A percentile compares a stretch with the other conserved stretches of the same genome.
These are phyloP conservation scores for Crithidia thermophila DNA, from an alignment of 208 protist species.

Conservation along the genomic window DNA sequence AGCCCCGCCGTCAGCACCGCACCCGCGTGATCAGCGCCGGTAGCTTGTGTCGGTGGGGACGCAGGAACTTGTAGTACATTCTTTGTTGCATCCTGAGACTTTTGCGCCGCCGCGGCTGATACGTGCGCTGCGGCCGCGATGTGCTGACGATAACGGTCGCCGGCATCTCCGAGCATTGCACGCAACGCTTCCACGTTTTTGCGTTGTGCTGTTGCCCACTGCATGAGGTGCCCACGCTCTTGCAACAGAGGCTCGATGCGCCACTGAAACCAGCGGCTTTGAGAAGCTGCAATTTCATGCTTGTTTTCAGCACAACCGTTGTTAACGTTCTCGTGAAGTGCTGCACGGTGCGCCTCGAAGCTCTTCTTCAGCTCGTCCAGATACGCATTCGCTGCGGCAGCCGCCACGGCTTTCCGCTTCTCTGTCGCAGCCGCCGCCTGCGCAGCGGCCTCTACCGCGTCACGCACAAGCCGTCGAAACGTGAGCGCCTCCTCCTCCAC, in stretches of 20 bases:
- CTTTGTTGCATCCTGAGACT: neutral
- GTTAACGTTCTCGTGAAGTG: neutral
- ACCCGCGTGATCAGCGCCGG: neutral
- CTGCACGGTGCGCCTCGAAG: neutral
- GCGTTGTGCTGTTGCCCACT: conserved; percentile 8
- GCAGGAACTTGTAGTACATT: neutral
- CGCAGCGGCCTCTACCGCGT: conserved; percentile 9
- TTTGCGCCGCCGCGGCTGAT: too few relatives aligned
- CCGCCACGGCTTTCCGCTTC: conserved; percentile 2
- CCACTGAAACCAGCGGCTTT: conserved; percentile 7
- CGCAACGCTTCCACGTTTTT: conserved; percentile 2
- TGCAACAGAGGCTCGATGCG: conserved; percentile 1
- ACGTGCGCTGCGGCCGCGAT: neutral
- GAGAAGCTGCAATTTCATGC: neutral
- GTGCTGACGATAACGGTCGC: conserved; percentile 10
- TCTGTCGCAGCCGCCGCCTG: neutral
- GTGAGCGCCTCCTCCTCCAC: conserved; percentile 19
- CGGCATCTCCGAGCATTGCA: conserved; percentile 8
- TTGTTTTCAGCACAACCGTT: neutral
- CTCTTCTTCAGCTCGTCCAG: neutral
- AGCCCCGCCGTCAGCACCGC: conserved; percentile 31
- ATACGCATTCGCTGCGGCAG: neutral
- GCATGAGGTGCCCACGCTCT: neutral
- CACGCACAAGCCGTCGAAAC: neutral
- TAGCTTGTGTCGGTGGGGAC: neutral